Evolutionary conservation across 306 rosid genomes (phyloP), one percentile per base, ranked within the genome.

Genomic region (Hippophae rhamnoides): DNA sequence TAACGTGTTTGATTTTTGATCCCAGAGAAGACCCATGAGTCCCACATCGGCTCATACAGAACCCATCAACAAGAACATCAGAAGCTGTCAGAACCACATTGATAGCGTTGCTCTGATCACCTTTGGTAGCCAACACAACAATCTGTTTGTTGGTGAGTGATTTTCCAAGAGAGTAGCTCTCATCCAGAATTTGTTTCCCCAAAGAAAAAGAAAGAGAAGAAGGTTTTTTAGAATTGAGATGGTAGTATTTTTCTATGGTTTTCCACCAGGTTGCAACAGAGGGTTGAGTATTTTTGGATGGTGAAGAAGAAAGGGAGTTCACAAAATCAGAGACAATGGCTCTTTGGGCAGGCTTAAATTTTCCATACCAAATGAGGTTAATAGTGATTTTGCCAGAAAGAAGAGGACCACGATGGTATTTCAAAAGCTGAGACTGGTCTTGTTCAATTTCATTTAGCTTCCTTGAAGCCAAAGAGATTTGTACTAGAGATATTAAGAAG

Each of bases 221-320:
- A 0, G 69, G 3, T 6, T 72, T 77, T 69, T 66, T 78, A 27
- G 78, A 43, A 43, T 25, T 61, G 12, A 75, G 67, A n/a, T 74
- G 81, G 68, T 86, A 84, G 78, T 89, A 89, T 6, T 84, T 89
- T 60, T 82, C 97, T 0, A 93, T 89, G 44, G 74, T 76, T 63
- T 78, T 84, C 97, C 97, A 89, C 97, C 97, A 89, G 3, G 79
- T 9, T 45, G 87, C 65, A 52, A 89, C 95, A 5, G 93, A 80
- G 0, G 97, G 97, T 9, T 73, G 65, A 51, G 5, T 56, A 61
- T 47, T 44, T 0, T 63, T 63, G 0, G 71, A 6, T 0, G 63
- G 12, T 0, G 76, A 63, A 9, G 54, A 55, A 0, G 84, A 72
- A 5, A 89, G 57, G 4, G 97, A 86, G 61, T 77, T 67, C 7